Conservation (phyloP, 2,329 filamentous ascomycete species). For the Pseudogymnoascus sp. region DNA sequence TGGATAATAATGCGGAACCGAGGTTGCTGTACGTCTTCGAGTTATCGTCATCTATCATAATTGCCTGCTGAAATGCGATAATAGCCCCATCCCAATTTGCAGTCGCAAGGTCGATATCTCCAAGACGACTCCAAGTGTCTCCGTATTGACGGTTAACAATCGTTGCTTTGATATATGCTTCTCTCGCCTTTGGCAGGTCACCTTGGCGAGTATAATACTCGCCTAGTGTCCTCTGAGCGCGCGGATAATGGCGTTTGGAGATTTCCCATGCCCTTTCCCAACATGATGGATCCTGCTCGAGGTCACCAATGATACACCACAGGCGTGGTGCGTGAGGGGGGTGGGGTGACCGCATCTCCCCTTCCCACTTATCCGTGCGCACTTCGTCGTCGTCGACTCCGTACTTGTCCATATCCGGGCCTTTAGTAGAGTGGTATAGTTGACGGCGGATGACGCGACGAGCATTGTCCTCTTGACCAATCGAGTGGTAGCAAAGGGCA, state of each 20-base stretch:
- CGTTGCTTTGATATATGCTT: constrained; percentile 71
- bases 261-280: constrained; percentile 86
- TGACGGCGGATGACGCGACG: constrained; percentile 66
- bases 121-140: constrained; percentile 80
- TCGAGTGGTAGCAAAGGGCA: constrained; percentile 61
- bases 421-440: constrained; percentile 58
- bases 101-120: constrained; percentile 76
- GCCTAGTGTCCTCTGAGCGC: constrained; percentile 80
- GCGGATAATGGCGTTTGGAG: constrained; percentile 69
- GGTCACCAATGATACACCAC: constrained; percentile 88
- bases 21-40: constrained; percentile 94
- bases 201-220: constrained; percentile 63
- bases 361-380: constrained; percentile 47
- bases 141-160: constrained; percentile 72
- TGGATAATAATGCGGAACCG: constrained; percentile 68
- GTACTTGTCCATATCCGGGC: constrained; percentile 29
- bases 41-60: constrained; percentile 78
- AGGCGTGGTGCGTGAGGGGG: constrained; percentile 78
- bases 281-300: constrained; percentile 64
- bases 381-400: constrained; percentile 44
- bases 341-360: constrained; percentile 58
- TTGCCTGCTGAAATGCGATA: constrained; percentile 73
- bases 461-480: constrained; percentile 67
- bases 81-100: constrained; percentile 69
- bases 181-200: constrained; percentile 59